A percentile compares a stretch with the other conserved stretches of the same genome.
phyloP scores from a whole-genome alignment of 2,329 filamentous ascomycete species.

The Fusarium subtropicale region DNA sequence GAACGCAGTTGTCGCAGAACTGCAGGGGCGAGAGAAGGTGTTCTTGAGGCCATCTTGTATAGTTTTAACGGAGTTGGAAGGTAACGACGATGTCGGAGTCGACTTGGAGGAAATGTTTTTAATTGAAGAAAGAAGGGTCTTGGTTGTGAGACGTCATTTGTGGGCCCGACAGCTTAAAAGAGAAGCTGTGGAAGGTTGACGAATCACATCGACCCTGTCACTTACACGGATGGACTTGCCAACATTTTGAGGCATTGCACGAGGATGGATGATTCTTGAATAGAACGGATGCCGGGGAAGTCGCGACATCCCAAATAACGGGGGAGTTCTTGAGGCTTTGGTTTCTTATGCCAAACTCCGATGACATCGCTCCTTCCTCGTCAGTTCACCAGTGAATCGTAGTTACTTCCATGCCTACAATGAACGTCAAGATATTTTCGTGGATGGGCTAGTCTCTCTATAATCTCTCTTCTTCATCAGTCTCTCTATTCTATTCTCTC shows the following conservation, averaged over 20 bases:
- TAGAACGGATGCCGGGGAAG: not conserved
- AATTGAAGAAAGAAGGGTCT: conserved; percentile 24
- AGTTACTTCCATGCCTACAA: not conserved
- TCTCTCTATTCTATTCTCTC: not conserved
- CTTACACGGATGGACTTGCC: conserved; percentile 24
- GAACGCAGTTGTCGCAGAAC: conserved; percentile 36
- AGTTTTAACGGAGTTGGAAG: conserved; percentile 4
- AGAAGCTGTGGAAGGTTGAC: conserved; percentile 25
- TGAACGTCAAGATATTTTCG: not conserved
- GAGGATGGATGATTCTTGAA: not conserved
- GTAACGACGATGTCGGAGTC: conserved; percentile 13
- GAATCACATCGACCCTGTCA: conserved; percentile 31
- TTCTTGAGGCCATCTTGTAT: conserved; percentile 48
- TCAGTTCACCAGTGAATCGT: not conserved
- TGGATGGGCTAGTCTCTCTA: not conserved
- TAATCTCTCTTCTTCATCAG: not conserved
- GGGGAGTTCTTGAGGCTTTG: not conserved
- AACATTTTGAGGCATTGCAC: not conserved
- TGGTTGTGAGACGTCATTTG: conserved; percentile 41
- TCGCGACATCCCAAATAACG: not conserved
- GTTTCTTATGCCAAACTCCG: not conserved
- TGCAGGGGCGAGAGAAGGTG: conserved; percentile 32
- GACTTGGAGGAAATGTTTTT: conserved; percentile 36
- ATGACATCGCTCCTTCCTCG: not conserved
- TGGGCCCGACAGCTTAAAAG: conserved; percentile 21